Base-by-base conservation (phyloP, 2,329 filamentous ascomycete species). In the Penicillium sp. region DNA sequence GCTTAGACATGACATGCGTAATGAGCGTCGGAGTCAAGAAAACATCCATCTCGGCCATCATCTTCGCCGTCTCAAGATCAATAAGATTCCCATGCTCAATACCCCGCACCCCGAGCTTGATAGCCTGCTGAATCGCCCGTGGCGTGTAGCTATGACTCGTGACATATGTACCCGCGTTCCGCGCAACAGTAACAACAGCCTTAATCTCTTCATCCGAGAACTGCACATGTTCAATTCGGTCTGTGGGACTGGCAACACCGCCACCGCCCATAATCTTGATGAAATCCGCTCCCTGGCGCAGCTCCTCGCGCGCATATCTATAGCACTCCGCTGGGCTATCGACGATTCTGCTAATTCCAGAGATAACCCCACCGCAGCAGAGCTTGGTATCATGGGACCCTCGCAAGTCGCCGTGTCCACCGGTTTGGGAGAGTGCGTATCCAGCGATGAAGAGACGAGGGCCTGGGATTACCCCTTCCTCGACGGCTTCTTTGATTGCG, bases 211-310 rank as follows among this genome's bases (percentile, higher is more conserved):
- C 79, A 0, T 76, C 70, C 0, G 82, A 82, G 68, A 85, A 86
- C 64, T 86, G 84, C 14, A 80, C 68, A 61, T 80, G 76, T 8
- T 79, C 76, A 11, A 86, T 70, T 37, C 70, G 71, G 62, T 86
- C 84, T 0, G 81, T 84, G 0, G 82, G 81, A 11, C 77, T 81
- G 0, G 80, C 77, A 1, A 86, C 82, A 9, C 84, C 84, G 1
- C 84, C 83, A 5, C 77, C 77, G 0, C 75, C 75, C 82, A 85
- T 85, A 58, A 87, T 82, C 67, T 86, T 86, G 67, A 87, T 78
- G 61, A 86, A 85, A 62, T 86, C 81, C 0, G 82, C 80, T 2
- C 84, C 84, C 9, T 70, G 74, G 3, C 83, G 74, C 0, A 87
- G 66, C 64, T 85, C 79, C 49, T 84, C 82, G 2, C 84, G 75